Evolutionary conservation across 2,329 filamentous ascomycete species (phyloP), one percentile per base, ranked within the genome.

Genomic region (Fusarium setosum): DNA sequence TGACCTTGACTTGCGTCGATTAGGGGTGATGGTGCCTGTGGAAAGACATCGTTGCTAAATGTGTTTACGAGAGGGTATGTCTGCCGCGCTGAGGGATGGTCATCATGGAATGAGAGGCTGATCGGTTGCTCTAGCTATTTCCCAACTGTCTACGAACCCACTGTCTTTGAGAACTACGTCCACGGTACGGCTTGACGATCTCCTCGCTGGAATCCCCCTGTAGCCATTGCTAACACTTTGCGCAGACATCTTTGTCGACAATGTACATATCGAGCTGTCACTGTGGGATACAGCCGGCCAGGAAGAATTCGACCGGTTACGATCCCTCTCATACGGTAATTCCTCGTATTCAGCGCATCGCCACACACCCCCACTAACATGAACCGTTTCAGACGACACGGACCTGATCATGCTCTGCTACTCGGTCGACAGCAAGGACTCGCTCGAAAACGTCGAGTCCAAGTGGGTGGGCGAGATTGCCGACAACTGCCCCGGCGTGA

Each of bases 321-420:
- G 96, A 74, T 97, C 94, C 67, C 88, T 99, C 55, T 97, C 94
- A 48, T 99, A 99, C 80, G 96, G 94, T 85, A 76, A 48, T 69
- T n/a, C 5, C 12, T 11, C 15, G 41, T 42, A 32, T 24, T 10
- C 35, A 5, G 18, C 31, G 8, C 26, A 26, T 35, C 32, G 40
- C 51, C 32, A 9, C 24, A n/a, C 41, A 26, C 20, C 15, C 11
- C 18, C 32, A 38, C 56, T 60, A 56, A 65, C 29, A 21, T 21
- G 32, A 59, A 17, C 53, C 5, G 8, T 53, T 9, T 3, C 12
- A 86, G 84, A 90, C 69, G 96, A 99, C 77, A 99, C 96, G 52
- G 96, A 99, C 76, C 90, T 96, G 41, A 97, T 99, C 73, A 97
- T 99, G 92, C 92, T 99, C 71, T 99, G 96, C 84, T 99, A 98